Conservation (phyloP, 495 filamentous ascomycete genomes). For the Neurospora sublineolata region DNA sequence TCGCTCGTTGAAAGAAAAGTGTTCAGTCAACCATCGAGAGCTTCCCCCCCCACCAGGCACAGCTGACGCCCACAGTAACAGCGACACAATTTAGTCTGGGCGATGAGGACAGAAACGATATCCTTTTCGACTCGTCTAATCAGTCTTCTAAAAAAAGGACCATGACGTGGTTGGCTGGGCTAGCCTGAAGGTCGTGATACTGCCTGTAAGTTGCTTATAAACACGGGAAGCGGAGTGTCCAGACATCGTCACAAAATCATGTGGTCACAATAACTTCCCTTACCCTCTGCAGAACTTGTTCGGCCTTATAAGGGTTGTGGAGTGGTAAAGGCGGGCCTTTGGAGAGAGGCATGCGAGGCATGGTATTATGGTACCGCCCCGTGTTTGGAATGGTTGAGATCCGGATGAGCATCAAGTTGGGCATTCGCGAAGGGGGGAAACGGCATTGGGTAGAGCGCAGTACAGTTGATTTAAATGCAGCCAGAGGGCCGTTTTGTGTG, state of each 20-base stretch:
- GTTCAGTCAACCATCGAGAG: not conserved
- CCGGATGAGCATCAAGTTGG: not conserved
- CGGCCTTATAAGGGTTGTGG: not conserved
- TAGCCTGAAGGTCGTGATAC: not conserved
- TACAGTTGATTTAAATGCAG: not conserved
- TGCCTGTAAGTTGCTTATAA: not conserved
- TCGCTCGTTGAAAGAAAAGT: conserved; percentile 6
- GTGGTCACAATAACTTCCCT: not conserved
- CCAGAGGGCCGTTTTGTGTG: not conserved
- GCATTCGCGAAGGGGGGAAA: not conserved
- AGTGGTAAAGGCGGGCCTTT: not conserved
- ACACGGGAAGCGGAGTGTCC: not conserved
- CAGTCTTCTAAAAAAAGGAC: not conserved
- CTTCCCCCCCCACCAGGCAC: not conserved
- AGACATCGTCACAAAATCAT: not conserved
- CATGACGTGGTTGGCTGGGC: not conserved
- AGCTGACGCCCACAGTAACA: not conserved
- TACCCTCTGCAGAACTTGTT: not conserved
- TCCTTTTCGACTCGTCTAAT: not conserved
- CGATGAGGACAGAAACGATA: not conserved
- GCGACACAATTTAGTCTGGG: not conserved
- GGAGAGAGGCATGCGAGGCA: not conserved
- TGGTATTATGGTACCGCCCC: not conserved
- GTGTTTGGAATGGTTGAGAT: not conserved
- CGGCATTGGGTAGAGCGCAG: not conserved